These are phyloP conservation scores for Iris pallida DNA, from an alignment of 116 monocot species.

Conservation along the genomic window DNA sequence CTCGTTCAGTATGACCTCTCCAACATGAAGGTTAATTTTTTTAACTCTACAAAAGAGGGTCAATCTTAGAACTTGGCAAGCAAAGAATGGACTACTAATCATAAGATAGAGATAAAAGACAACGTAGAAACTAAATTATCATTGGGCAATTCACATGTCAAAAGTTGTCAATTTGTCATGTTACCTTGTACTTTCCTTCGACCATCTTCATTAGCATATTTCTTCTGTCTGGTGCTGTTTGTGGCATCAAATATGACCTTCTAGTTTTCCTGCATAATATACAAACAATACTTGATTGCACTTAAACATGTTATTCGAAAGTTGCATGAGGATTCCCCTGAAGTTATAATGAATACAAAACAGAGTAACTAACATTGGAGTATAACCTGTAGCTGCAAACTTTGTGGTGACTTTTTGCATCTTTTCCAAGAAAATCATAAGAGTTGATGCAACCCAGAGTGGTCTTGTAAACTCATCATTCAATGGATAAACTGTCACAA, in stretches of 20 bases:
- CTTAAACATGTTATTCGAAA: background rate
- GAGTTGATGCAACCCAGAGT: slow-evolving; percentile 76
- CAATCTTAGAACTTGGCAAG: no score
- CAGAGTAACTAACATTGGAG: slow-evolving; percentile 1
- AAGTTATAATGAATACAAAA: background rate
- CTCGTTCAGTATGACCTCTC: no score
- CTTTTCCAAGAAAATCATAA: slow-evolving; percentile 69
- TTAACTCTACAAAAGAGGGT: no score
- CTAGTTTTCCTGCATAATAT: slow-evolving; percentile 66
- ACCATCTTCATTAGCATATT: slow-evolving; percentile 96
- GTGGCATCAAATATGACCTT: slow-evolving; percentile 91
- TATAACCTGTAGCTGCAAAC: slow-evolving; percentile 82
- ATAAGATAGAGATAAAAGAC: no score
- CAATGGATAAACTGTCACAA: slow-evolving; percentile 59
- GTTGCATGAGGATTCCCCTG: background rate
- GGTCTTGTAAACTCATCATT: slow-evolving; percentile 94
- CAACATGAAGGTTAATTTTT: no score
- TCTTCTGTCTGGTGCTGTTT: slow-evolving; percentile 66
- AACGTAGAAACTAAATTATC: no score
- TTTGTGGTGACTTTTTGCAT: slow-evolving; percentile 28
- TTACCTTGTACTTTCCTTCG: slow-evolving; percentile 91
- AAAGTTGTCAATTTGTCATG: background rate
- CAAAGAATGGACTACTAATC: no score
- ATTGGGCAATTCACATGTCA: no score
- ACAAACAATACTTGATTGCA: background rate